Base-by-base conservation (phyloP, 2,329 filamentous ascomycete species). In the Lachnellula suecica region DNA sequence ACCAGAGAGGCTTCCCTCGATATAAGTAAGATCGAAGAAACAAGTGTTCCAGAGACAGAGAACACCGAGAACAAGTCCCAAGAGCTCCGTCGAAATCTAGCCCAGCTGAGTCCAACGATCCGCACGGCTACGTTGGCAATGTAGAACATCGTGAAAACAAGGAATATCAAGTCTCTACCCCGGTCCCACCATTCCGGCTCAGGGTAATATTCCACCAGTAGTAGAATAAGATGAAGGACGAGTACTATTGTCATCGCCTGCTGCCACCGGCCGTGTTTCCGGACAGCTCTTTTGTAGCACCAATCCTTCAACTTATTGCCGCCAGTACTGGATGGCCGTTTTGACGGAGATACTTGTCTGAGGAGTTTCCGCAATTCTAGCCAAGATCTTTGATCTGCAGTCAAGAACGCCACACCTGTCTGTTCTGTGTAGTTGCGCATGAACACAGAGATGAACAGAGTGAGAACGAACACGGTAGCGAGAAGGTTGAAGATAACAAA, bases 361-460 rank as follows among this genome's bases (percentile, higher is more conserved):
- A 99, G 76, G 22, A 97, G 77, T 71, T 99, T 99, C 52, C 94
- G 83, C 61, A 99, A 72, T 70, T 99, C 94, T 13, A 99, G 81
- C 94, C 94, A 99, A 0, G 93, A 96, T 62, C 94, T 86, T 69
- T 99, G 94, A 64, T 99, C 94, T 0, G 92, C 88, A 1, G 94
- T 99, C 63, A 99, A 75, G 68, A 93, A 99, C 2, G 94, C 94
- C 40, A 99, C 94, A 1, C 94, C 94, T 0, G 94, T 99, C 71
- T 97, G 92, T 71, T 99, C 94, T 0, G 94, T 99, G 71, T 99
- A 99, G 70, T 97, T 99, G 56, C 94, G 90, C 94, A 99, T 99
- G 70, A 99, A 99, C 56, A 99, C 94, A 51, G 94, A 97, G 44
- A 99, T 95, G 70, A 99, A 99, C 66, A 99, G 76, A 1, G 94